These are phyloP conservation scores for Suillus tomentosus DNA, from an alignment of 768 basidiomycete species.

Conservation along the genomic window DNA sequence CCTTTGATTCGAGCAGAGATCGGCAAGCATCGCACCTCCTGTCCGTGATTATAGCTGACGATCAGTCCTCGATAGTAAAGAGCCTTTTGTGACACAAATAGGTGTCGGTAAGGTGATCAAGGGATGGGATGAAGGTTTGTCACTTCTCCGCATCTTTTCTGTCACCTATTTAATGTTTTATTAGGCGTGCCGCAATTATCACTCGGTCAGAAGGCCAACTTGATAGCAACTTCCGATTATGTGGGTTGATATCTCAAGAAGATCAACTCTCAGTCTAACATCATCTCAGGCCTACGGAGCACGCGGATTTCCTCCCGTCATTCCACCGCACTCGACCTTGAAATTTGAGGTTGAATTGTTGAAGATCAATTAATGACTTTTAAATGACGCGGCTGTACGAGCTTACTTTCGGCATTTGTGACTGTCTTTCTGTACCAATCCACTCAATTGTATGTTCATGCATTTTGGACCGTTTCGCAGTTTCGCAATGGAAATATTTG, in stretches of 20 bases:
- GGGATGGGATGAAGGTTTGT: conserved; percentile 88
- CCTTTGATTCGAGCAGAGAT: conserved; percentile 78
- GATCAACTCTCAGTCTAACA: conserved; percentile 10
- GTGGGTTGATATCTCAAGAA: conserved; percentile 45
- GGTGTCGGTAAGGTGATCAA: conserved; percentile 83
- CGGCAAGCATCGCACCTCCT: conserved; percentile 48
- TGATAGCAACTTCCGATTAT: conserved; percentile 75
- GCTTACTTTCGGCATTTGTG: conserved; percentile 19
- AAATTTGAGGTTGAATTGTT: conserved; percentile 84
- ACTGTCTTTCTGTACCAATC: conserved; percentile 27
- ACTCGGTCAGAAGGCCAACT: conserved; percentile 68
- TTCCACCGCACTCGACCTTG: conserved; percentile 75
- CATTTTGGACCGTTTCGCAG: conserved; percentile 2
- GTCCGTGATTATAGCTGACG: conserved; percentile 10
- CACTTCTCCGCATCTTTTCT: not conserved
- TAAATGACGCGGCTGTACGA: conserved; percentile 22
- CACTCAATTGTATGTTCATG: conserved; percentile 24
- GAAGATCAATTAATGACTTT: conserved; percentile 53
- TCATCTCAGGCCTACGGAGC: conserved; percentile 63
- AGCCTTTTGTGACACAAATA: conserved; percentile 69
- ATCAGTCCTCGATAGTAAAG: conserved; percentile 40
- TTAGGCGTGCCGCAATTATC: conserved; percentile 78
- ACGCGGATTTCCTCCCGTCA: conserved; percentile 77
- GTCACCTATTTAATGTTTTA: conserved; percentile 20
- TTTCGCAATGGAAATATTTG: not conserved